Percentiles rank a stretch among this genome's conserved stretches.
Conservation (phyloP, 2,329 filamentous ascomycete species). For the Juglanconis oblonga region DNA sequence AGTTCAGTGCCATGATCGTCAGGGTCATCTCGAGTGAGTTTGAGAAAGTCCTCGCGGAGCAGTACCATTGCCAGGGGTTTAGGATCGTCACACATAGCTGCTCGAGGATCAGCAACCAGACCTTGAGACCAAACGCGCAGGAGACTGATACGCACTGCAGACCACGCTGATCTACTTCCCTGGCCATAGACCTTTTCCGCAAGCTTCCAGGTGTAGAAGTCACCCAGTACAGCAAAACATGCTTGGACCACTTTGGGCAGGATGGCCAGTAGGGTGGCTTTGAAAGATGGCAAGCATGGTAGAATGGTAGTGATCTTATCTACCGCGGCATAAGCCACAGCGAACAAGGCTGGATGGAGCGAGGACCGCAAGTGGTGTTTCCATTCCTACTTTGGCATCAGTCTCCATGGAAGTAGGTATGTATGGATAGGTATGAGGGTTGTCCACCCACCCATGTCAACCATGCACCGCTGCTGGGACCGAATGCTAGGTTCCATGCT, state of each 20-base stretch:
- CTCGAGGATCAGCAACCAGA: conserved; percentile 1
- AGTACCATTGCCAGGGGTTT: conserved; percentile 97
- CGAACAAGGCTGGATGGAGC: conserved; percentile 85
- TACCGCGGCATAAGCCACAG: conserved; percentile 65
- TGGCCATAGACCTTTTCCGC: conserved; percentile 70
- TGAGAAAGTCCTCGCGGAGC: conserved; percentile 87
- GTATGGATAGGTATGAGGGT: not conserved
- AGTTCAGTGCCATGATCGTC: conserved; percentile 73
- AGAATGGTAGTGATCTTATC: conserved; percentile 55
- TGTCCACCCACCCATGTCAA: conserved; percentile 78
- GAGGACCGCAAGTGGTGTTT: conserved; percentile 81
- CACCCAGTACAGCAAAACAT: conserved; percentile 70
- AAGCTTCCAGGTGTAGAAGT: conserved; percentile 86
- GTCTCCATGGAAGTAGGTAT: conserved; percentile 12
- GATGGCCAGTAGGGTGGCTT: conserved; percentile 65
- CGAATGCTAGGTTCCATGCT: conserved; percentile 87
- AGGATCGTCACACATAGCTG: conserved; percentile 68
- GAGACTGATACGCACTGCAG: conserved; percentile 54
- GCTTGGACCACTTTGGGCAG: conserved; percentile 76
- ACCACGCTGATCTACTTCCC: conserved; percentile 61
- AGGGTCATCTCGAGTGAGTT: conserved; percentile 91
- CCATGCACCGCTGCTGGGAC: conserved; percentile 75
- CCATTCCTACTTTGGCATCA: conserved; percentile 73
- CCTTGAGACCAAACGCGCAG: not conserved
- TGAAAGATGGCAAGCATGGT: conserved; percentile 49